Percentiles rank a stretch among this genome's conserved stretches.
These are phyloP conservation scores for Echites panduratus DNA, from an alignment of 257 asterid genomes.

Conservation along the genomic window DNA sequence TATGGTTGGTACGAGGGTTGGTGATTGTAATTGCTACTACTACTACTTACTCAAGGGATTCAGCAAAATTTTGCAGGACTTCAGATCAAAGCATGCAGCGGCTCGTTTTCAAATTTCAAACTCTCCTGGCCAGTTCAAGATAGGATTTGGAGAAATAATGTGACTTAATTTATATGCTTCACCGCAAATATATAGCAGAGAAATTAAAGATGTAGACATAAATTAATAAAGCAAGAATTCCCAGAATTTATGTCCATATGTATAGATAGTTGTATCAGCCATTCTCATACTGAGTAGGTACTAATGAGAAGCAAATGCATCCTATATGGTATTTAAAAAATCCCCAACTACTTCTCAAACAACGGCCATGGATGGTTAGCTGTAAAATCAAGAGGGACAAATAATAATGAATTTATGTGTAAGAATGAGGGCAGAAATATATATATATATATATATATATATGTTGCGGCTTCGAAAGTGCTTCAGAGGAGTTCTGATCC, in stretches of 20 bases:
- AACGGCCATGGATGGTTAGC: background rate
- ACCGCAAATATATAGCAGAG: background rate
- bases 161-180: background rate
- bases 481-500: too few species aligned
- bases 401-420: constrained; percentile 2
- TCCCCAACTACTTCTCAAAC: background rate
- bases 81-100: background rate
- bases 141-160: background rate
- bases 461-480: too few species aligned
- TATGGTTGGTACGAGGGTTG: background rate
- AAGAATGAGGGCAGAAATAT: background rate
- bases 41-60: too few species aligned
- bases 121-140: background rate
- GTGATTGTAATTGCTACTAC: background rate
- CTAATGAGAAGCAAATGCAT: too few species aligned
- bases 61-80: background rate
- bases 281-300: background rate
- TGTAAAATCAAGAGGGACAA: constrained; percentile 4
- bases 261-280: background rate
- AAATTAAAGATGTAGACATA: background rate
- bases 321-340: background rate
- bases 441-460: too few species aligned
- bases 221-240: background rate
- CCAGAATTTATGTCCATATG: background rate
- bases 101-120: background rate